Base-by-base conservation (phyloP, 2,329 filamentous ascomycete genomes). In the Parafenestella ontariensis region DNA sequence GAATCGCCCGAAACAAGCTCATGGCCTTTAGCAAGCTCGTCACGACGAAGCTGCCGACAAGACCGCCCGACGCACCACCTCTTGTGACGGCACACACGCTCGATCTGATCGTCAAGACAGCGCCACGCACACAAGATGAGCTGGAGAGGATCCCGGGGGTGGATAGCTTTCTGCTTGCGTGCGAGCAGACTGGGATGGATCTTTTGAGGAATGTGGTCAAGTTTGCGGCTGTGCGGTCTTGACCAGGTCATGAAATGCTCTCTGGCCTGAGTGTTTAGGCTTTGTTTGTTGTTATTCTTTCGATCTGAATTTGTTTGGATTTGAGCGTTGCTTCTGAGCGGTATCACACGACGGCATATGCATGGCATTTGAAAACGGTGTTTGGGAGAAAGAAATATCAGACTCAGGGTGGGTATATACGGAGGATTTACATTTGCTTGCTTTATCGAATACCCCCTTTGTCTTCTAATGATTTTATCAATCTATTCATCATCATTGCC, bases 21-120 rank as follows among this genome's bases (percentile, higher is more conserved):
- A n/a, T 54, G 2, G 71, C 69, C 0, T 65, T 74, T n/a, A 73
- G 71, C 47, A 70, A 45, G 20, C 59, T 61, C 0, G 63, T 74
- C 0, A 57, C 63, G 3, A 42, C 49, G 1, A 70, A 61, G 46
- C 37, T 68, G 1, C 26, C 49, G 15, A 39, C 44, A 17, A 46
- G 48, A 8, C 43, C 58, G 1, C 5, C 31, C 1, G 26, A 51
- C 17, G 56, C 53, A 1, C 41, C 18, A 0, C 59, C 64, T 0
- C 58, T 74, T 5, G 61, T 72, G 0, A 62, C 68, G 1, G 54
- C 58, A 3, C 29, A 28, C 9, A 69, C 65, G 2, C 47, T 74
- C 3, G 61, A 70, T 13, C 26, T 52, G 15, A 65, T 75, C 39
- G 56, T 68, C 0, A 17, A 34, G 1, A 37, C 31, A 2, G 41